Conservation (phyloP, 345 rosid species). For the Eucalyptus guilfoylei region DNA sequence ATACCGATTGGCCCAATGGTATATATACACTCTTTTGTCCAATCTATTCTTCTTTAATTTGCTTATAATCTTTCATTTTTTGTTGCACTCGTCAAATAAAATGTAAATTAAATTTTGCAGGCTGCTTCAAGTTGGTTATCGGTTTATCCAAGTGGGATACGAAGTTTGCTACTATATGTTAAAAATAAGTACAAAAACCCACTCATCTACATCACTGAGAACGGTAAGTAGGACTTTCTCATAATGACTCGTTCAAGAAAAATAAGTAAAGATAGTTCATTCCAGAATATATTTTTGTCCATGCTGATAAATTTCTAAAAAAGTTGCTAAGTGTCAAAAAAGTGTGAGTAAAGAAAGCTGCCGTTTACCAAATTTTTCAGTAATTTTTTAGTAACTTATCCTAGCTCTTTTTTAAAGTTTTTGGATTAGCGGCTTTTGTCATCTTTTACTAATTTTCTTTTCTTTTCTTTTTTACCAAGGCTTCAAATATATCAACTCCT, state of each 20-base stretch:
- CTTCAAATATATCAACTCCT: neutral
- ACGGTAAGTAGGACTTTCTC: neutral
- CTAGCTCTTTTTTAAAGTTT: neutral
- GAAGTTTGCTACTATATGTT: neutral
- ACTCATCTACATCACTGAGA: conserved; percentile 1
- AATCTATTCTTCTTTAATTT: neutral
- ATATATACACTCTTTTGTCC: neutral
- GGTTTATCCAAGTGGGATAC: conserved; percentile 1
- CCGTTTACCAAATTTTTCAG: neutral
- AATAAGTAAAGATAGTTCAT: neutral
- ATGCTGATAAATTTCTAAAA: neutral
- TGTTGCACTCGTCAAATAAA: neutral
- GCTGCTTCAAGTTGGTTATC: conserved; percentile 1
- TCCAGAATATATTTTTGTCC: neutral
- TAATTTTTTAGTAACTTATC: neutral
- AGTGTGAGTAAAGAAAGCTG: neutral
- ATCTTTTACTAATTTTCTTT: neutral
- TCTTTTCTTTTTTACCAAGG: neutral
- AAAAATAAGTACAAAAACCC: conserved; percentile 1
- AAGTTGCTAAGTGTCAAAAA: neutral
- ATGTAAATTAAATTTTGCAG: neutral
- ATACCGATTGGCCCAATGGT: conserved; percentile 4
- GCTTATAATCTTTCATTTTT: neutral
- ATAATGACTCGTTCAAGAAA: neutral
- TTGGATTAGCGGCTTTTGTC: neutral